phyloP scores from a whole-genome alignment of 2,329 filamentous ascomycete genomes.

The Ilyonectria sp. region DNA sequence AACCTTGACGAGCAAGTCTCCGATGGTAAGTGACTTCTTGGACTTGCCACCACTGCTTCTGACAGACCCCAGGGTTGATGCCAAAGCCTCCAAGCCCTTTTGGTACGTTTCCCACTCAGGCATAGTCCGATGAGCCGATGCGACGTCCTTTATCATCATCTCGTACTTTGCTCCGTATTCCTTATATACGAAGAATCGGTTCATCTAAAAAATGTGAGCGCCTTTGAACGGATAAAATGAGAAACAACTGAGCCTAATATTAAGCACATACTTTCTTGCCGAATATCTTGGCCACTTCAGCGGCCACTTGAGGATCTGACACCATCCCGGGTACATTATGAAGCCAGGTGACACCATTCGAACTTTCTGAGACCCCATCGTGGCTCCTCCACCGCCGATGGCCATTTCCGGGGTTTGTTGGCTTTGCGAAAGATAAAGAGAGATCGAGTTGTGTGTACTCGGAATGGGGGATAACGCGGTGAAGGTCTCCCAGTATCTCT shows the following conservation, averaged over 20 bases:
- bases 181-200: conserved; percentile 88
- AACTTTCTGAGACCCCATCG: conserved; percentile 61
- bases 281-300: conserved; percentile 74
- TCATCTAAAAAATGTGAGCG: conserved; percentile 69
- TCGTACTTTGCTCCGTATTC: conserved; percentile 94
- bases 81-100: conserved; percentile 86
- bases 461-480: conserved; percentile 78
- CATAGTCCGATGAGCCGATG: conserved; percentile 76
- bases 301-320: conserved; percentile 72
- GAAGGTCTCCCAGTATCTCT: conserved; percentile 82
- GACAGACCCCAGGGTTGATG: conserved; percentile 80
- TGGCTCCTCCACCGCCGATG: conserved; percentile 66
- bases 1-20: conserved; percentile 93
- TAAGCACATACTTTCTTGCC: conserved; percentile 65
- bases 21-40: conserved; percentile 85
- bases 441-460: conserved; percentile 66
- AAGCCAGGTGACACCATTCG: conserved; percentile 57
- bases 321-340: conserved; percentile 66
- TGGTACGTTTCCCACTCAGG: conserved; percentile 86
- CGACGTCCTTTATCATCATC: conserved; percentile 84
- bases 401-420: conserved; percentile 35
- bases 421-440: conserved; percentile 25
- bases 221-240: conserved; percentile 20
- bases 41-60: conserved; percentile 73
- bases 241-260: neutral